Evolutionary conservation across 148 eudicot species (phyloP).

Genomic region (Camellia granthamiana): DNA sequence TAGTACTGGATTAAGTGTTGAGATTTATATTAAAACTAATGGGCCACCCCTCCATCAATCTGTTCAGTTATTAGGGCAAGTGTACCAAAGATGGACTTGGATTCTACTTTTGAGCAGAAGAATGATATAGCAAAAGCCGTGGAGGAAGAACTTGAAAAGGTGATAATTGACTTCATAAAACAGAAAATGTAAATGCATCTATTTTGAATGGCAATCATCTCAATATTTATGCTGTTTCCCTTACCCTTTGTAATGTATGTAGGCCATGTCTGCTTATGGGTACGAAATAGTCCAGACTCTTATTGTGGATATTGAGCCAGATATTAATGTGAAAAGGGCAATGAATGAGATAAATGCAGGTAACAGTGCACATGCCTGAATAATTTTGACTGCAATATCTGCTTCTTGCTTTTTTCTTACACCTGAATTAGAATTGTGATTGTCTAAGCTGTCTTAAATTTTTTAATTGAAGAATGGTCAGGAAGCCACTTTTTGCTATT

Average conservation of each 20-base stretch:
- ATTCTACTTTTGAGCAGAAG: constrained; percentile 41
- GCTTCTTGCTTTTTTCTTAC: neutral
- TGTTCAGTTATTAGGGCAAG: constrained; percentile 41
- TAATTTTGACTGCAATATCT: neutral
- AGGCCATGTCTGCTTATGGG: constrained; percentile 60
- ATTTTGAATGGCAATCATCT: neutral
- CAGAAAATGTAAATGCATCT: neutral
- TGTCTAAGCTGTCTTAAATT: neutral
- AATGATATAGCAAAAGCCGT: constrained; percentile 45
- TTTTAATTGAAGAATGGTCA: neutral
- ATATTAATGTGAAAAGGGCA: constrained; percentile 48
- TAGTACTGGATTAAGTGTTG: neutral
- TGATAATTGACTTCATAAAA: neutral
- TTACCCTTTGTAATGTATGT: neutral
- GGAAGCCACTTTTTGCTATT: neutral
- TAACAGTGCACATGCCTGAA: constrained; percentile 3
- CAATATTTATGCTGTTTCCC: constrained; percentile 1
- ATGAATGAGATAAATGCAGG: constrained; percentile 67
- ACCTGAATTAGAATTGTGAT: neutral
- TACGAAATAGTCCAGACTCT: constrained; percentile 59
- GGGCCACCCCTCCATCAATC: constrained; percentile 7
- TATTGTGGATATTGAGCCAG: constrained; percentile 58
- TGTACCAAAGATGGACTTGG: constrained; percentile 40
- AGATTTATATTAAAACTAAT: constrained; percentile 16
- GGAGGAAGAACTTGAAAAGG: constrained; percentile 45